These are phyloP conservation scores for Gypsophila paniculata DNA, from an alignment of 179 eudicot species.

Conservation along the genomic window DNA sequence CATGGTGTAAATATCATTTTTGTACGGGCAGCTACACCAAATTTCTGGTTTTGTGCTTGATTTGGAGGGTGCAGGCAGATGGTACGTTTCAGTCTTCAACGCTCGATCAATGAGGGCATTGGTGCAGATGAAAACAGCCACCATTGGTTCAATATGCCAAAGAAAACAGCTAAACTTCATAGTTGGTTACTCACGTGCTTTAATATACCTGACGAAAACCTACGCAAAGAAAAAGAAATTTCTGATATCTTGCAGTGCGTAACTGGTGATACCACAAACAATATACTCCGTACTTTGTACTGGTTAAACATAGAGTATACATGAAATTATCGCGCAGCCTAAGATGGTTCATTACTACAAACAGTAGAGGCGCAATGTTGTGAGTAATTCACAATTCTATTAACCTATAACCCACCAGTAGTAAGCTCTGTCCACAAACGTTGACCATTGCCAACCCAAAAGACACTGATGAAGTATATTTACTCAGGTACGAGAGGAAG, in stretches of 20 bases:
- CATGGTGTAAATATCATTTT: not conserved
- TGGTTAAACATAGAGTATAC: not conserved
- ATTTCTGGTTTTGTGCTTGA: constrained; percentile 5
- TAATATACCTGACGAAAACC: constrained; percentile 30
- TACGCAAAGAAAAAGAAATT: constrained; percentile 14
- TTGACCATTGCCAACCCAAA: not conserved
- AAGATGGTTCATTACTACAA: not conserved
- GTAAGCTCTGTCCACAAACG: not conserved
- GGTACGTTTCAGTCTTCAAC: not conserved
- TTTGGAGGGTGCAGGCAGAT: constrained; percentile 1
- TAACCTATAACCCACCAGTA: not conserved
- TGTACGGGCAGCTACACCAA: constrained; percentile 5
- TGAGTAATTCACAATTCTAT: not conserved
- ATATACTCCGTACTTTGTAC: not conserved
- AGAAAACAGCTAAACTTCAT: constrained; percentile 17
- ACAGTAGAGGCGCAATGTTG: too few relatives aligned
- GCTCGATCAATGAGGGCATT: constrained; percentile 7
- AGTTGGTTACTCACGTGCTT: not conserved
- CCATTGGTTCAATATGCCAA: constrained; percentile 12
- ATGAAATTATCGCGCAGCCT: not conserved
- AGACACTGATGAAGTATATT: not conserved
- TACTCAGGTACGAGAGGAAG: too few relatives aligned
- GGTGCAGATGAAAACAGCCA: constrained; percentile 10
- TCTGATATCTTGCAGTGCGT: not conserved
- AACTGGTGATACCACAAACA: not conserved